These are phyloP conservation scores for Solanum hybrid DNA, from an alignment of 305 asterid species.

Conservation along the genomic window DNA sequence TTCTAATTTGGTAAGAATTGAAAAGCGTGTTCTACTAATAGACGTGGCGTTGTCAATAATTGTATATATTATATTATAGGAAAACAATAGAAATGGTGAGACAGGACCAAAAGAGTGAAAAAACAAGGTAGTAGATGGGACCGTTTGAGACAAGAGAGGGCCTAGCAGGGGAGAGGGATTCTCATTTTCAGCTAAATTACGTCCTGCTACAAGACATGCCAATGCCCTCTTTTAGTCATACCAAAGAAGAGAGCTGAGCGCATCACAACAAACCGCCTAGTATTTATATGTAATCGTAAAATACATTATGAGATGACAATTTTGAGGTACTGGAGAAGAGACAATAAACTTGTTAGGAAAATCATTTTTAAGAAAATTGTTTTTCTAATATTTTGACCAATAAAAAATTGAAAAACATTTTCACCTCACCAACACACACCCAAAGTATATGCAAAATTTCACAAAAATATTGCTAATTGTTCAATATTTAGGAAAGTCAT, in stretches of 20 bases:
- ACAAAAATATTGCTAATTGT: no score
- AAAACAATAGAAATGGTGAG: constrained; percentile 17
- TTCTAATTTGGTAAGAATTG: not conserved
- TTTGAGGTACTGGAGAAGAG: no score
- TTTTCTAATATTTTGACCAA: no score
- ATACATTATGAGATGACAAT: no score
- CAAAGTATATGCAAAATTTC: no score
- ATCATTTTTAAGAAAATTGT: no score
- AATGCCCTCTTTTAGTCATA: constrained; percentile 19
- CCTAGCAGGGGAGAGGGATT: not conserved
- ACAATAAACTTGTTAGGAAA: not conserved
- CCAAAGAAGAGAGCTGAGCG: not conserved
- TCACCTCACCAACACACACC: no score
- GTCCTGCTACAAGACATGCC: constrained; percentile 21
- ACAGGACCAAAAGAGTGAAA: constrained; percentile 10
- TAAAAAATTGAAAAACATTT: no score
- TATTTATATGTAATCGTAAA: no score
- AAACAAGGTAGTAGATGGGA: constrained; percentile 4
- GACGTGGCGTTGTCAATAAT: not conserved
- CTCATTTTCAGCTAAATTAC: constrained; percentile 40
- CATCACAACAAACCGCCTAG: not conserved
- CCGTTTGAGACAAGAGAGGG: not conserved
- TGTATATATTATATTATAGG: not conserved
- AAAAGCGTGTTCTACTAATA: not conserved
- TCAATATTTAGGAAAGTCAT: no score